phyloP scores from a whole-genome alignment of 2,329 filamentous ascomycete genomes.

The Alternaria consortialis region DNA sequence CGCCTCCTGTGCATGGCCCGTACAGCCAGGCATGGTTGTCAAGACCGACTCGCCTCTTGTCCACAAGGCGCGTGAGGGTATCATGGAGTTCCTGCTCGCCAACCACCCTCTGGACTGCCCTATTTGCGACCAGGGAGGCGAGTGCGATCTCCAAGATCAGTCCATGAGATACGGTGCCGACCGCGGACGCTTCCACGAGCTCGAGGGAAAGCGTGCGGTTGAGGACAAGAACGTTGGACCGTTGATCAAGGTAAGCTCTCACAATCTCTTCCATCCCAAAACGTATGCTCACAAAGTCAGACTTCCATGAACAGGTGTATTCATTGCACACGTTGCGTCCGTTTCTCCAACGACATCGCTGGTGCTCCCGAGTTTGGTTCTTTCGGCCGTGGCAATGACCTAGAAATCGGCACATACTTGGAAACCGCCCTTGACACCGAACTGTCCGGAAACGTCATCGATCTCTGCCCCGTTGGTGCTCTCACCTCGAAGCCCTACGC shows the following conservation, averaged over 20 bases:
- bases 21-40: slow-evolving; percentile 98
- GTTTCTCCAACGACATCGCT: slow-evolving; percentile 96
- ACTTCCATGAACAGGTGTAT: slow-evolving; percentile 99
- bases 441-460: slow-evolving; percentile 96
- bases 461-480: slow-evolving; percentile 96
- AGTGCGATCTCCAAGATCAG: slow-evolving; percentile 99
- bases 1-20: slow-evolving; percentile 98
- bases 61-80: slow-evolving; percentile 97
- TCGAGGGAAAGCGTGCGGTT: slow-evolving; percentile 93
- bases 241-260: slow-evolving; percentile 74
- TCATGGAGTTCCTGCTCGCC: slow-evolving; percentile 98
- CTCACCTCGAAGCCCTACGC: slow-evolving; percentile 97
- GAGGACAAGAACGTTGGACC: slow-evolving; percentile 99
- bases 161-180: slow-evolving; percentile 98
- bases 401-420: slow-evolving; percentile 98
- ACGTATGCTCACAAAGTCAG: slow-evolving; percentile 51
- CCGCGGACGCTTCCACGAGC: slow-evolving; percentile 94
- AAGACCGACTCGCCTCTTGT: slow-evolving; percentile 96
- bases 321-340: slow-evolving; percentile 96
- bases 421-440: slow-evolving; percentile 94
- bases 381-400: slow-evolving; percentile 92
- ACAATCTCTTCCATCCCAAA: background rate
- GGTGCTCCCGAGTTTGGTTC: slow-evolving; percentile 95
- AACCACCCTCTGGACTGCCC: slow-evolving; percentile 97
- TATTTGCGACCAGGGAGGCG: slow-evolving; percentile 98